Evolutionary conservation across 2,329 filamentous ascomycete species (phyloP).

Genomic region (Teratosphaeria epicoccoides): DNA sequence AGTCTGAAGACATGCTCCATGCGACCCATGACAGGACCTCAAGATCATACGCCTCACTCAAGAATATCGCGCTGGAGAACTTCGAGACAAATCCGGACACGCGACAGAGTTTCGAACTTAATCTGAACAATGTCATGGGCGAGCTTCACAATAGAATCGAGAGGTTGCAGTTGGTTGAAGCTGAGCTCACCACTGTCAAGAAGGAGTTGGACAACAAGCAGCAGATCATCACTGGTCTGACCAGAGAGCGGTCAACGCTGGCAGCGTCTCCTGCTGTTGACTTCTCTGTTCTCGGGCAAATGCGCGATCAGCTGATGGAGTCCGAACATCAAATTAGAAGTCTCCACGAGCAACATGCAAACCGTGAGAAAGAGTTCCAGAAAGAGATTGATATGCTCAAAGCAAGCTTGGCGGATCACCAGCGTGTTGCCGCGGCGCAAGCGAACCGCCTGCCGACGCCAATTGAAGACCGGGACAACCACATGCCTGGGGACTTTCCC

Average conservation of each 20-base stretch:
- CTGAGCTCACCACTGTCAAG: slow-evolving; percentile 68
- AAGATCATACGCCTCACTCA: slow-evolving; percentile 77
- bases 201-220: slow-evolving; percentile 98
- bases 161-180: slow-evolving; percentile 79
- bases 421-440: slow-evolving; percentile 8
- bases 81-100: slow-evolving; percentile 72
- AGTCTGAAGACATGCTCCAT: slow-evolving; percentile 23
- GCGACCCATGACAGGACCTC: slow-evolving; percentile 69
- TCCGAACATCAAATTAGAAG: slow-evolving; percentile 68
- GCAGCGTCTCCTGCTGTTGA: slow-evolving; percentile 69
- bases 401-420: slow-evolving; percentile 36
- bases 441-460: slow-evolving; percentile 14
- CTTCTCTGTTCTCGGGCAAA: slow-evolving; percentile 75
- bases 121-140: slow-evolving; percentile 83
- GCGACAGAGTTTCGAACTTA: slow-evolving; percentile 86
- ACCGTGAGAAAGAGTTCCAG: slow-evolving; percentile 64
- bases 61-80: slow-evolving; percentile 77
- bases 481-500: slow-evolving; percentile 30
- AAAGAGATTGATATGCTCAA: slow-evolving; percentile 61
- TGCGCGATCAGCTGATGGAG: slow-evolving; percentile 79
- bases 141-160: slow-evolving; percentile 81
- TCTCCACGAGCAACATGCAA: slow-evolving; percentile 61
- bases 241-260: slow-evolving; percentile 83
- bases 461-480: slow-evolving; percentile 11
- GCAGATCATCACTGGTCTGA: slow-evolving; percentile 87